phyloP scores from a whole-genome alignment of 768 basidiomycete genomes.

The Kwoniella mangroviensis region DNA sequence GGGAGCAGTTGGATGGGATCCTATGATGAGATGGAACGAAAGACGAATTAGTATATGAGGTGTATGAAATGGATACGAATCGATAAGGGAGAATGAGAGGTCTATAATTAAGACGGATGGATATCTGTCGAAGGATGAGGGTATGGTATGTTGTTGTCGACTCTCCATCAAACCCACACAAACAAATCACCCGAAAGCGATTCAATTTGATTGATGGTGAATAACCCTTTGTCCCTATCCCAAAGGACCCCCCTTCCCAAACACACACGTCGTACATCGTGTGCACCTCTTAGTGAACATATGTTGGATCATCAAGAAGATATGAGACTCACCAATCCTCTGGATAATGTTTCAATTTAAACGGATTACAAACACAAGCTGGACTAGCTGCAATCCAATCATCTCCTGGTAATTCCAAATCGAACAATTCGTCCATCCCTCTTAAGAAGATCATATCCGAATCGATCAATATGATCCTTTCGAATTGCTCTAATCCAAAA shows the following conservation, averaged over 20 bases:
- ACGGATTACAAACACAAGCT: constrained; percentile 93
- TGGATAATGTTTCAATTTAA: constrained; percentile 82
- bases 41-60: too few species aligned
- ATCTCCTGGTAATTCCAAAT: constrained; percentile 44
- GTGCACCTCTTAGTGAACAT: too few species aligned
- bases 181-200: not conserved
- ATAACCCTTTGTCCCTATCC: not conserved
- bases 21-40: constrained; percentile 59
- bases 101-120: too few species aligned
- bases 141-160: too few species aligned
- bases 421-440: constrained; percentile 54
- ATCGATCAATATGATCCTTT: constrained; percentile 54
- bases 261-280: too few species aligned
- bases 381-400: constrained; percentile 87
- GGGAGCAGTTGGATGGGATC: constrained; percentile 90
- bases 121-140: too few species aligned
- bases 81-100: too few species aligned
- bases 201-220: not conserved
- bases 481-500: constrained; percentile 58
- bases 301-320: not conserved
- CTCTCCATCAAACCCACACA: not conserved
- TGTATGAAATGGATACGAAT: too few species aligned
- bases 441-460: constrained; percentile 55
- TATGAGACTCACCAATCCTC: constrained; percentile 70
- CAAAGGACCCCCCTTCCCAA: not conserved